Percentiles rank a stretch among this genome's conserved stretches.
Evolutionary conservation across 768 basidiomycete species (phyloP).

Genomic region (Hygrophorus russula): DNA sequence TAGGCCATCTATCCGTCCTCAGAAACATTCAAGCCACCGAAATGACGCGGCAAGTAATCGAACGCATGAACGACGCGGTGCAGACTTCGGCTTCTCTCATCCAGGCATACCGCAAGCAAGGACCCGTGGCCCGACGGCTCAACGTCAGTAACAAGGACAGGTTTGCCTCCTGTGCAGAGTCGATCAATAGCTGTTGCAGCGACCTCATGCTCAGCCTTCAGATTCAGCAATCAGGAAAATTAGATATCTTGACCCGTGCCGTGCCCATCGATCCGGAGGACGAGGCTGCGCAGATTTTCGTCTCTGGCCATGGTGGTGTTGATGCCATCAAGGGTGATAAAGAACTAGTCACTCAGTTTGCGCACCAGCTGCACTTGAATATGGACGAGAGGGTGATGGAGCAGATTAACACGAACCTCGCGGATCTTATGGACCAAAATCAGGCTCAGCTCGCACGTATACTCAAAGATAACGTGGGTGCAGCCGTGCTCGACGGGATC

Average conservation of each 20-base stretch:
- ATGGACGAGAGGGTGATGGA: constrained; percentile 31
- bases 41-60: constrained; percentile 24
- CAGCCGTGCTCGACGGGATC: constrained; percentile 24
- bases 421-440: constrained; percentile 22
- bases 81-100: constrained; percentile 27
- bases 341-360: constrained; percentile 27
- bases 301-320: constrained; percentile 23
- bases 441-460: constrained; percentile 19
- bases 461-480: constrained; percentile 21
- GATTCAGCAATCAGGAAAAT: constrained; percentile 26
- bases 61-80: constrained; percentile 25
- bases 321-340: constrained; percentile 23
- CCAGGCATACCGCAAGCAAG: constrained; percentile 27
- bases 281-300: constrained; percentile 22
- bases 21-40: constrained; percentile 21
- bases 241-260: constrained; percentile 25
- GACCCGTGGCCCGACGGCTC: constrained; percentile 23
- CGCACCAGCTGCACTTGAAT: constrained; percentile 20
- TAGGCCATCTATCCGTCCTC: constrained; percentile 25
- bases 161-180: constrained; percentile 20
- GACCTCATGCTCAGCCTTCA: constrained; percentile 31
- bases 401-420: constrained; percentile 23
- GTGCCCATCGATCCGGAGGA: constrained; percentile 27
- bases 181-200: constrained; percentile 22
- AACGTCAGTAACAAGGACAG: constrained; percentile 25